phyloP scores from a whole-genome alignment of 2,329 filamentous ascomycete species.

The Ophiocordyceps camponoti-rufipedis region DNA sequence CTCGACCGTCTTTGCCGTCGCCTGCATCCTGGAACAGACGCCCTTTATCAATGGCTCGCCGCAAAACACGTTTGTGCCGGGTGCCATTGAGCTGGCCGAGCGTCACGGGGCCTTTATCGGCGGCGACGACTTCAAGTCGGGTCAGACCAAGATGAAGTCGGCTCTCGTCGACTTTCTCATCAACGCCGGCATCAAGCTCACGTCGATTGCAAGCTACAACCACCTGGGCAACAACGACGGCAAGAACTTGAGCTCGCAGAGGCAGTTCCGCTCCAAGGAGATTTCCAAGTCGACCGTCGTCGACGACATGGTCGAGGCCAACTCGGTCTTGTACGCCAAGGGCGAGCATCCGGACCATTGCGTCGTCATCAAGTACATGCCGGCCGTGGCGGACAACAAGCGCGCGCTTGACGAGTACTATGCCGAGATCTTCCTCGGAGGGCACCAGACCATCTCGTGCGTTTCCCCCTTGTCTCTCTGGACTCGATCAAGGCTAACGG shows the following conservation, averaged over 20 bases:
- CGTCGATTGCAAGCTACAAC: conserved; percentile 97
- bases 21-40: conserved; percentile 71
- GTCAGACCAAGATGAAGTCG: conserved; percentile 99
- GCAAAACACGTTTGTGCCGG: conserved; percentile 96
- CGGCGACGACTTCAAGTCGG: conserved; percentile 98
- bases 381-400: conserved; percentile 96
- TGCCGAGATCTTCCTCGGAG: conserved; percentile 96
- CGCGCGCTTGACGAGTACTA: conserved; percentile 98
- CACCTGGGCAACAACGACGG: conserved; percentile 98
- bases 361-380: conserved; percentile 99
- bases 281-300: conserved; percentile 99
- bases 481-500: not conserved
- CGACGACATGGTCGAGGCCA: conserved; percentile 98
- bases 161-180: conserved; percentile 96
- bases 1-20: conserved; percentile 89
- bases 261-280: conserved; percentile 98
- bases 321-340: conserved; percentile 73
- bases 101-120: conserved; percentile 79
- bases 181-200: conserved; percentile 96
- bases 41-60: conserved; percentile 99
- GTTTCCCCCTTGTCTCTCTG: conserved; percentile 8
- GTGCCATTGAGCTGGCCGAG: conserved; percentile 77
- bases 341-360: conserved; percentile 96
- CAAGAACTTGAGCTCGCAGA: conserved; percentile 94
- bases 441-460: conserved; percentile 87